Base-by-base conservation (phyloP, 208 protist genomes). In the Trypanosoma cruzi region DNA sequence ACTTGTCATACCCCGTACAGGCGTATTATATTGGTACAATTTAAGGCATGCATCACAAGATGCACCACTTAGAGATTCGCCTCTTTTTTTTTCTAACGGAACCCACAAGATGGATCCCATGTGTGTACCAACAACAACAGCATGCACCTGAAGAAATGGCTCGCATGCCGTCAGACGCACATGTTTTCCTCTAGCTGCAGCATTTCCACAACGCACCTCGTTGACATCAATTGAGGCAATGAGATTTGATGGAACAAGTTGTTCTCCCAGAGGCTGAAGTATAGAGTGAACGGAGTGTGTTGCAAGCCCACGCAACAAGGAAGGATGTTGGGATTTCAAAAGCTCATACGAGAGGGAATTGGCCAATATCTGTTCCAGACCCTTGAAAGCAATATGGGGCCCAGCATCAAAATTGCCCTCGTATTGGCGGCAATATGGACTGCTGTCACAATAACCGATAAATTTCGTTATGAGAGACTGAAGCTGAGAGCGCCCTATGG, bases 91-190 rank as follows among this genome's bases (percentile, higher is more conserved):
- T 34, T 75, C 68, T 11, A 86, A 49, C 24, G 85, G 83, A 18
- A 91, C 78, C 87, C 86, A 92, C 5, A 95, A 57, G 16, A 95
- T 79, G 14, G 70, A 64, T 13, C 90, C 90, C 24, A 34, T 68
- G 37, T 85, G 46, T 11, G 80, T 89, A 10, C 84, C 84, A 20
- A 83, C 86, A 18, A 79, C 86, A 44, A 95, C 62, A 29, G 84
- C 82, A 5, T 75, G 71, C 22, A 84, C 68, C 40, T 80, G 79
- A 42, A 93, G 76, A 62, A 90, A 89, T 11, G 90, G 85, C 56
- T 89, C 81, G 60, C 90, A 95, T 2, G 85, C 81, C 2, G 83
- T 90, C 16, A 93, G 61, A 60, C 75, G 79, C 46, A 80, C 59
- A 36, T 26, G 16, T 68, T 58, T 48, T 24, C 36, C 56, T 31